phyloP scores from a whole-genome alignment of 2,329 filamentous ascomycete genomes.

The Periconia macrospinosa region DNA sequence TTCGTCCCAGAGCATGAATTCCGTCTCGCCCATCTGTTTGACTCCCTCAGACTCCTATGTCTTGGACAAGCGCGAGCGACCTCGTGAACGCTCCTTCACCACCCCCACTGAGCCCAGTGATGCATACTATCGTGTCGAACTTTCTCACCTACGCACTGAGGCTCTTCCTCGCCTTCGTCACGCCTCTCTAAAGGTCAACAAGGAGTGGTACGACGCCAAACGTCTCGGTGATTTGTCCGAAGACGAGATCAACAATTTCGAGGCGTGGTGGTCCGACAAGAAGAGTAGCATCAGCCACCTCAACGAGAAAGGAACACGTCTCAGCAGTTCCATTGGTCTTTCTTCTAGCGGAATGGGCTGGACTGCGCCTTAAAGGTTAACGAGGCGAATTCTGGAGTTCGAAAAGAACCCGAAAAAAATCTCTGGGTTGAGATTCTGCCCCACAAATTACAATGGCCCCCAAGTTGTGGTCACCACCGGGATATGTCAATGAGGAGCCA shows the following conservation, averaged over 20 bases:
- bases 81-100: constrained; percentile 37
- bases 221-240: constrained; percentile 16
- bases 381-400: constrained; percentile 21
- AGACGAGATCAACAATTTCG: constrained; percentile 36
- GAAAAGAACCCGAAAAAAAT: background rate
- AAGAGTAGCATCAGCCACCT: constrained; percentile 36
- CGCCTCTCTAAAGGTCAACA: constrained; percentile 36
- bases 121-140: constrained; percentile 37
- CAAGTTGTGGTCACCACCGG: constrained; percentile 1
- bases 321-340: constrained; percentile 27
- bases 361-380: constrained; percentile 37
- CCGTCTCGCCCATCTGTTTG: constrained; percentile 33
- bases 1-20: constrained; percentile 22
- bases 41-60: constrained; percentile 20
- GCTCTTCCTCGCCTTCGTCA: constrained; percentile 50
- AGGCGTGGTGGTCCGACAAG: constrained; percentile 44
- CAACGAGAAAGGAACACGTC: constrained; percentile 31
- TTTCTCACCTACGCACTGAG: constrained; percentile 43
- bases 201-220: constrained; percentile 37
- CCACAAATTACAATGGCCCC: too few relatives aligned
- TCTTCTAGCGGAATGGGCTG: constrained; percentile 37
- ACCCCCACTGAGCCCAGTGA: constrained; percentile 38
- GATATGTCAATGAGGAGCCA: constrained; percentile 19
- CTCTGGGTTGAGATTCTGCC: background rate
- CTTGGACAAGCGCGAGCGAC: constrained; percentile 12